phyloP scores from a whole-genome alignment of 2,329 filamentous ascomycete genomes.

The Madurella fahalii region DNA sequence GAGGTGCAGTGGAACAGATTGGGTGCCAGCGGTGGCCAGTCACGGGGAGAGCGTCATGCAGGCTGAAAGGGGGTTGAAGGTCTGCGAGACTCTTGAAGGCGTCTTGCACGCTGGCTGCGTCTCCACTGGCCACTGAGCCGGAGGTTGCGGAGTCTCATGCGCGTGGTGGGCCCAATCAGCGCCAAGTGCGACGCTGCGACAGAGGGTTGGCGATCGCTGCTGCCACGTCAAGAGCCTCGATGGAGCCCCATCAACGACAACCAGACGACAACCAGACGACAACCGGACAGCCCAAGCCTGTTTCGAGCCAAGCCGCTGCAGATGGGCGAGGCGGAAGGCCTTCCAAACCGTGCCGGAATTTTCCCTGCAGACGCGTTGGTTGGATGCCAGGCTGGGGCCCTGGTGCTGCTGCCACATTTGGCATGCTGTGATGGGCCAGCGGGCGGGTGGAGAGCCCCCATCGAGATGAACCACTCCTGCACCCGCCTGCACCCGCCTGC shows the following conservation, averaged over 20 bases:
- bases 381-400: constrained; percentile 14
- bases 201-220: constrained; percentile 22
- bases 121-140: constrained; percentile 2
- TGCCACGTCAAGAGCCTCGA: constrained; percentile 26
- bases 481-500: background rate
- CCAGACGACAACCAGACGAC: constrained; percentile 4
- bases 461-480: background rate
- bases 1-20: background rate
- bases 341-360: background rate
- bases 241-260: constrained; percentile 14
- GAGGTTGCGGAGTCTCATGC: constrained; percentile 11
- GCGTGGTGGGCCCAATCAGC: constrained; percentile 17
- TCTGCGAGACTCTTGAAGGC: background rate
- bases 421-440: constrained; percentile 18
- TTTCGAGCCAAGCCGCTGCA: constrained; percentile 14
- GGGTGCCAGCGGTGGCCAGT: constrained; percentile 1
- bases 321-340: constrained; percentile 15
- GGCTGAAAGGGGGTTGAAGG: background rate
- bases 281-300: constrained; percentile 11
- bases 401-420: constrained; percentile 17
- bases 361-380: background rate
- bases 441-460: constrained; percentile 1
- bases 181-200: constrained; percentile 11
- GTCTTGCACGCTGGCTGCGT: constrained; percentile 1
- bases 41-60: constrained; percentile 2